Base-by-base conservation (phyloP, 768 basidiomycete species). In the Suillus bovinus region DNA sequence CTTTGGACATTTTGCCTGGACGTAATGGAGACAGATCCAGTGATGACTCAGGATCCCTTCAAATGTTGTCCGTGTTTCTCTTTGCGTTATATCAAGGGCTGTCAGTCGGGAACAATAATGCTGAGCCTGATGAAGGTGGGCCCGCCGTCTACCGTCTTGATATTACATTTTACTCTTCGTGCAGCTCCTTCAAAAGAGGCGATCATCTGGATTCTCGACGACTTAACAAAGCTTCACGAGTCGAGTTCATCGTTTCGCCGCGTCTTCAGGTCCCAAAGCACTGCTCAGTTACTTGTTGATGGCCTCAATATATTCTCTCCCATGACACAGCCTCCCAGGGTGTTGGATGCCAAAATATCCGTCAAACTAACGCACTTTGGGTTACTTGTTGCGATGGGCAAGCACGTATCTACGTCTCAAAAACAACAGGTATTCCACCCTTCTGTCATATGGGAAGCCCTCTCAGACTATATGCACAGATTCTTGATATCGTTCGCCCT, bases 331-430 rank as follows among this genome's bases (percentile, higher is more conserved):
- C n/a, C n/a, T 33, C 13, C 46, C 9, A 24, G 29, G 34, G 24
- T 22, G 13, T 34, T 55, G 17, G 63, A 67, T 49, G 46, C 67
- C 24, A 66, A 61, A 31, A 60, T 91, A 14, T 72, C 88, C 20
- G 87, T 91, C 66, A 91, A 91, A 63, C 71, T 93, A 17, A 84
- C 82, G 4, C 88, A 92, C 65, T 78, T 94, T 29, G 90, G 85
- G 2, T 69, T 88, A 31, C 83, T 87, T 20, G 77, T 94, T 29
- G 87, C 89, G 2, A 74, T 87, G 61, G 90, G 89, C 61, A 83
- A 83, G 59, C 75, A 81, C 10, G 84, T 90, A 46, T 81, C 84
- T 16, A 81, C 82, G 0, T 46, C 73, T n/a, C 90, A 93, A 71
- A 93, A 91, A 66, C 84, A 84, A 58, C 88, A 92, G 81, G 92